These are phyloP conservation scores for Neocatenulostroma microsporum DNA, from an alignment of 2,329 filamentous ascomycete genomes.

Conservation along the genomic window DNA sequence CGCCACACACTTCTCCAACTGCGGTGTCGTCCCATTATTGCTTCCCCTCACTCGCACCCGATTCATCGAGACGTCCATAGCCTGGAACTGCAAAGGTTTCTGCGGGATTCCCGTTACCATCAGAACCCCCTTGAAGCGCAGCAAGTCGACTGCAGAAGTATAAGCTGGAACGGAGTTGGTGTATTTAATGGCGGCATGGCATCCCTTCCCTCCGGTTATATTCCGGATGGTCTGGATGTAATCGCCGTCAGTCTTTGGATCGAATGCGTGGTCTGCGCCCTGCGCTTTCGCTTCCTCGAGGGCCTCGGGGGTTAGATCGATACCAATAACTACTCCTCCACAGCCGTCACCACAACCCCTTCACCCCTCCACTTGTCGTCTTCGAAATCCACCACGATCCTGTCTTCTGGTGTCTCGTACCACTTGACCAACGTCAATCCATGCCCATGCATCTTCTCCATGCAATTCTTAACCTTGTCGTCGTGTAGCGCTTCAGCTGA, in stretches of 20 bases:
- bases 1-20: slow-evolving; percentile 12
- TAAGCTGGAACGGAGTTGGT: slow-evolving; percentile 14
- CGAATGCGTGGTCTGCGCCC: slow-evolving; percentile 15
- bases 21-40: slow-evolving; percentile 12
- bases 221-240: slow-evolving; percentile 9
- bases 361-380: no score
- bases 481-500: no score
- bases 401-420: no score
- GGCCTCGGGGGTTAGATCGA: slow-evolving; percentile 37
- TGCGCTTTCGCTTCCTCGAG: slow-evolving; percentile 12
- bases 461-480: no score
- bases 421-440: no score
- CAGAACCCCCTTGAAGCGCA: slow-evolving; percentile 11
- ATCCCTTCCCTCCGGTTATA: slow-evolving; percentile 14
- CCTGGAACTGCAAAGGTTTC: slow-evolving; percentile 12
- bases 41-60: slow-evolving; percentile 10
- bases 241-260: slow-evolving; percentile 7
- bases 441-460: no score
- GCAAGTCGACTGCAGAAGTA: slow-evolving; percentile 3
- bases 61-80: slow-evolving; percentile 13
- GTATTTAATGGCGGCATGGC: slow-evolving; percentile 16
- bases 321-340: slow-evolving; percentile 37
- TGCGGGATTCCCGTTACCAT: slow-evolving; percentile 17
- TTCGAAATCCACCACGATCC: no score
- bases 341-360: no score